Base-by-base conservation (phyloP, 805 yeast genomes). In the Starmerella ratchasimensis region DNA sequence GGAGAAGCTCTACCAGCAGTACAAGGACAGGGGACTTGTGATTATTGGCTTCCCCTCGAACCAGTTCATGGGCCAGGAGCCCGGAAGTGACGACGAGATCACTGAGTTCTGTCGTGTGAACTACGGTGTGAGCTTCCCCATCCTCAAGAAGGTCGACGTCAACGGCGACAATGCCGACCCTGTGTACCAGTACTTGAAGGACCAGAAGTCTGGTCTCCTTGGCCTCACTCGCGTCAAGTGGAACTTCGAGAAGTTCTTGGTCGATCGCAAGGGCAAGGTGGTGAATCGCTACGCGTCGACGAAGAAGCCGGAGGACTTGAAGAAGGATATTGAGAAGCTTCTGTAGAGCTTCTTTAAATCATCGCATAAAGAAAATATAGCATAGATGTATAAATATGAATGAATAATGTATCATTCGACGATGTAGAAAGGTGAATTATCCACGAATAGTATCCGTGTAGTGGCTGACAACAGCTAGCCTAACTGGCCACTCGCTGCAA, bases 61-160 rank as follows among this genome's bases (percentile, higher is more conserved):
- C 62, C 94, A 83, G 58, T 84, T 84, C 57, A 80, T 78, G 64
- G 71, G 52, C 79, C 90, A 64, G 82, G 86, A 60, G 78, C 90
- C 48, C 13, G 76, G 75, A 5, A 54, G 71, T 4, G 72, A 69
- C 36, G 69, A 74, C 40, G 83, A 80, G 52, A 81, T 82, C 48
- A 74, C 73, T 15, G 58, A 67, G 36, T 80, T 79, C 63, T 84
- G 95, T 61, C 61, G 70, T 30, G 54, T 74, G 52, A 86, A 82
- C 65, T 90, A 76, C 56, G 95, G 95, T 41, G 96, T 88, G 29
- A 65, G 80, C 15, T 88, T 90, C 77, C 95, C 95, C 29, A 70
- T 88, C 19, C 63, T 88, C 71, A 68, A 71, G 57, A 88, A 86
- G 68, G 59, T 86, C 42, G 84, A 86, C 31, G 97, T 90, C 51